Conservation (phyloP, 257 asterid species). For the Lycium barbarum region DNA sequence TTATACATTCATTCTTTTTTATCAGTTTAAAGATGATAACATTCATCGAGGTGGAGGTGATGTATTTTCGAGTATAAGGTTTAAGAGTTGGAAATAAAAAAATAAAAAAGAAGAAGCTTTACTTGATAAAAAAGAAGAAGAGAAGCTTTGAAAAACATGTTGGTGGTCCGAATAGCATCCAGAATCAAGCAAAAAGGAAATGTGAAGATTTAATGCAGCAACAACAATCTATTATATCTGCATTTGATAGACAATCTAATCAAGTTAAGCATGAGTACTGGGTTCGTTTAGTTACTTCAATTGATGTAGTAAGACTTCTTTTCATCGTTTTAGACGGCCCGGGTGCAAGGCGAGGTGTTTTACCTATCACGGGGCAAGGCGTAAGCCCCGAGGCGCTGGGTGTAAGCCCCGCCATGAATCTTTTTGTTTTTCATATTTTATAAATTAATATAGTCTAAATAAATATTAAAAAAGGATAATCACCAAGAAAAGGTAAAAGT, state of each 20-base stretch:
- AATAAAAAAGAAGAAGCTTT: too few species aligned
- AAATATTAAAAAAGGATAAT: background rate
- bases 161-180: background rate
- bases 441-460: background rate
- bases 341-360: background rate
- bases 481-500: background rate
- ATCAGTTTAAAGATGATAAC: too few species aligned
- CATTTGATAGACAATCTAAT: background rate
- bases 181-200: background rate
- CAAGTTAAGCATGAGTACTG: background rate
- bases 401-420: too few species aligned
- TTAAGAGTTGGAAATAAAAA: too few species aligned
- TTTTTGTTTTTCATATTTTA: background rate
- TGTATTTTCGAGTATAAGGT: too few species aligned
- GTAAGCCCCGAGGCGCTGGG: background rate
- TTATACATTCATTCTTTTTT: too few species aligned
- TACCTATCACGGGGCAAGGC: background rate
- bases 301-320: too few species aligned
- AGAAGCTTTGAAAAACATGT: too few species aligned
- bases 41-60: too few species aligned
- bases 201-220: background rate
- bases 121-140: too few species aligned
- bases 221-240: background rate
- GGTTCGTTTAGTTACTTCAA: background rate
- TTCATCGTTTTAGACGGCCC: background rate